phyloP scores from a whole-genome alignment of 2,329 filamentous ascomycete species.

The Zalaria obscura region DNA sequence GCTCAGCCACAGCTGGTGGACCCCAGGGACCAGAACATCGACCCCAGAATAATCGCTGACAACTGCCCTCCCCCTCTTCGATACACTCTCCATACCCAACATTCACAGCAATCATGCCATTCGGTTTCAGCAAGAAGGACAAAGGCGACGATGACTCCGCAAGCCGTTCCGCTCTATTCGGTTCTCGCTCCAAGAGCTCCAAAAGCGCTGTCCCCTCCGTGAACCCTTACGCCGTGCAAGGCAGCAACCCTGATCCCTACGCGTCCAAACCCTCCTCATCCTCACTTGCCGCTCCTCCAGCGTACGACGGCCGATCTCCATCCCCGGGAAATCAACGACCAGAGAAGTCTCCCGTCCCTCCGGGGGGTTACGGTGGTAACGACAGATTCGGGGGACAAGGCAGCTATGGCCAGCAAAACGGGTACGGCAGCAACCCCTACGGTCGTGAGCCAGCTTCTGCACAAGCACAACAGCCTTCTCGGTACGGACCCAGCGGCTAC shows the following conservation, averaged over 20 bases:
- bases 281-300: slow-evolving; percentile 14
- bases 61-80: too few relatives aligned
- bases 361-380: slow-evolving; percentile 26
- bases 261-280: slow-evolving; percentile 21
- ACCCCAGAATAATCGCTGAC: too few relatives aligned
- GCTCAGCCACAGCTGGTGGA: too few relatives aligned
- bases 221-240: slow-evolving; percentile 41
- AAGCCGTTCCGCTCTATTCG: slow-evolving; percentile 45
- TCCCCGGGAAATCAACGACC: slow-evolving; percentile 18
- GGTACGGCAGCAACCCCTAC: slow-evolving; percentile 39
- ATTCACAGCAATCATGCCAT: slow-evolving; percentile 12
- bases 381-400: slow-evolving; percentile 13
- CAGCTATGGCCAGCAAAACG: slow-evolving; percentile 26
- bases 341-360: slow-evolving; percentile 30
- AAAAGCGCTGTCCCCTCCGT: slow-evolving; percentile 31
- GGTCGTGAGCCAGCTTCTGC: slow-evolving; percentile 19
- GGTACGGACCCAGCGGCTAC: slow-evolving; percentile 37
- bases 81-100: too few relatives aligned
- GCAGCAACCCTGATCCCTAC: slow-evolving; percentile 37
- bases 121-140: slow-evolving; percentile 34
- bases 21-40: too few relatives aligned
- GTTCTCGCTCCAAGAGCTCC: slow-evolving; percentile 34
- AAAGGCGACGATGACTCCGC: slow-evolving; percentile 39
- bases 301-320: slow-evolving; percentile 17
- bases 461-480: slow-evolving; percentile 10